These are phyloP conservation scores for Tuber borchii DNA, from an alignment of 495 filamentous ascomycete species.

Conservation along the genomic window DNA sequence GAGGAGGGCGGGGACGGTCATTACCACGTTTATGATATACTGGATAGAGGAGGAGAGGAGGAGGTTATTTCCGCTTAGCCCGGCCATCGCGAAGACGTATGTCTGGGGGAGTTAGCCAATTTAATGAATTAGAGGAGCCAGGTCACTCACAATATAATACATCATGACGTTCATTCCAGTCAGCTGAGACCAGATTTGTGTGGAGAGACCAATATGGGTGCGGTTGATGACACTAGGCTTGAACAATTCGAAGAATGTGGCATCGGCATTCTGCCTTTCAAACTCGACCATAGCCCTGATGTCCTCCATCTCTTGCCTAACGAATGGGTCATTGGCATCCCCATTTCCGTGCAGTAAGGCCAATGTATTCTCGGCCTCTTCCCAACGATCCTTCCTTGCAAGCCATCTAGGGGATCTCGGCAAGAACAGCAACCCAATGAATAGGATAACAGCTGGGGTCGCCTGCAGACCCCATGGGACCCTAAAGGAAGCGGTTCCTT, in stretches of 20 bases:
- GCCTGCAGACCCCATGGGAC: conserved; percentile 74
- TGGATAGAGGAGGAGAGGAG: conserved; percentile 69
- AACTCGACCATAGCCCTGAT: conserved; percentile 66
- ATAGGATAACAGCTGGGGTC: conserved; percentile 61
- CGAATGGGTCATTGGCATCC: conserved; percentile 56
- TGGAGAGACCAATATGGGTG: conserved; percentile 61
- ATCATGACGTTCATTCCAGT: conserved; percentile 88
- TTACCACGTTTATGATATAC: conserved; percentile 62
- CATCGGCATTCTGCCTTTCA: conserved; percentile 57
- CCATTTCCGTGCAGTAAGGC: conserved; percentile 60
- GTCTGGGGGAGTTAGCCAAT: conserved; percentile 39
- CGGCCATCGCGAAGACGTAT: conserved; percentile 69
- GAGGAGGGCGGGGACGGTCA: conserved; percentile 55
- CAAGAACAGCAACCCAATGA: conserved; percentile 58
- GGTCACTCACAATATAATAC: conserved; percentile 49
- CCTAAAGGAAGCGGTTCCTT: conserved; percentile 56
- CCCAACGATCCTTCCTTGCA: conserved; percentile 66
- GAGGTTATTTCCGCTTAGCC: conserved; percentile 54
- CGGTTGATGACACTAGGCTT: conserved; percentile 46
- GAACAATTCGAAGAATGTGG: conserved; percentile 64
- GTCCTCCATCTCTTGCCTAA: conserved; percentile 60
- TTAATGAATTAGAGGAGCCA: not conserved
- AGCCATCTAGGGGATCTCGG: conserved; percentile 77
- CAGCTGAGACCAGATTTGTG: conserved; percentile 78
- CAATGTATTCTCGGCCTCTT: conserved; percentile 59